Evolutionary conservation across 225 moss, liverwort and hornwort genomes (phyloP).

Genomic region (Pseudoscleropodium purum): DNA sequence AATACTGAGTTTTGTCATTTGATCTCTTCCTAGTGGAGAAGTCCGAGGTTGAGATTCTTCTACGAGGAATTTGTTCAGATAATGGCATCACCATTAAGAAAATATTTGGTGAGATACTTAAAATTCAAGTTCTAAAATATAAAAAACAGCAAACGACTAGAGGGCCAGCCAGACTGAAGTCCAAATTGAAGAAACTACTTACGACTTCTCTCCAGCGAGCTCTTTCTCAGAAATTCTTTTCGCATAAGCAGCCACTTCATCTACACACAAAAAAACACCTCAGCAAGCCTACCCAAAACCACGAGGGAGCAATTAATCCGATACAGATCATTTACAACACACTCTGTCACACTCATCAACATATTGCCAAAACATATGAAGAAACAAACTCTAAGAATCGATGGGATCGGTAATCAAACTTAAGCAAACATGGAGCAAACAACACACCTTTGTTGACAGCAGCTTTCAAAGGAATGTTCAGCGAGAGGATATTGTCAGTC

Average conservation of each 20-base stretch:
- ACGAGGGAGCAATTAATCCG: background rate
- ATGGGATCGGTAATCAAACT: background rate
- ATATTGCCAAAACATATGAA: background rate
- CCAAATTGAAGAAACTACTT: constrained; percentile 19
- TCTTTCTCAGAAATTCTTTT: constrained; percentile 65
- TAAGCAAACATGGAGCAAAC: background rate
- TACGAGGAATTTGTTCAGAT: background rate
- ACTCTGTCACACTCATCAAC: background rate
- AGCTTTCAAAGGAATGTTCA: constrained; percentile 80
- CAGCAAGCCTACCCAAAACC: background rate
- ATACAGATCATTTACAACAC: background rate
- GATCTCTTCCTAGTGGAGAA: background rate
- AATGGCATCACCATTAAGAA: background rate
- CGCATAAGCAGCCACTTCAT: constrained; percentile 71
- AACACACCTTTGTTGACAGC: constrained; percentile 83
- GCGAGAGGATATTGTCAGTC: constrained; percentile 82
- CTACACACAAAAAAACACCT: constrained; percentile 27
- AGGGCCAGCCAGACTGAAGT: background rate
- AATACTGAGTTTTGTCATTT: background rate
- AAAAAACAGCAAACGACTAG: background rate
- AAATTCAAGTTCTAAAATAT: background rate
- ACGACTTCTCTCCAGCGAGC: constrained; percentile 77
- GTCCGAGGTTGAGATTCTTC: background rate
- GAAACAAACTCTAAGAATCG: background rate
- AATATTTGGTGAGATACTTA: background rate